Conservation (phyloP, 805 yeast genomes). For the Metschnikowia arizonensis region DNA sequence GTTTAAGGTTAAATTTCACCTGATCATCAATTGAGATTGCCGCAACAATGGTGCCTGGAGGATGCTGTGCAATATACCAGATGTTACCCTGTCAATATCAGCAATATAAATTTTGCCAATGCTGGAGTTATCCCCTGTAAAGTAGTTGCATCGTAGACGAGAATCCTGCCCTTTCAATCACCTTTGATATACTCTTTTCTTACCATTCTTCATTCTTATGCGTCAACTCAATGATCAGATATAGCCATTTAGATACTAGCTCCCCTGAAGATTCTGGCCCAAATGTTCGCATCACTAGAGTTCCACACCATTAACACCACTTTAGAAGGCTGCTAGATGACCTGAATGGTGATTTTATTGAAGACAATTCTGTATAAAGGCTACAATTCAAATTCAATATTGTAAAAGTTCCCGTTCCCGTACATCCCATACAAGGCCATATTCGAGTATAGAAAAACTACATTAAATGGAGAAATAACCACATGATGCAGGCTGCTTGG, state of each 20-base stretch:
- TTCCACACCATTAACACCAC: no score
- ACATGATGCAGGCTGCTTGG: no score
- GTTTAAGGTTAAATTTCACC: conserved; percentile 27
- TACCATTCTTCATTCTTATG: conserved; percentile 20
- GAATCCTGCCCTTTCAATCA: conserved; percentile 34
- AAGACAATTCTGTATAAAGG: no score
- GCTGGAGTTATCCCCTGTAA: conserved; percentile 37
- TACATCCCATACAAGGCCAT: no score
- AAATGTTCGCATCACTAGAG: no score
- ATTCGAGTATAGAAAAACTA: no score
- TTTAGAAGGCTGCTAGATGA: no score
- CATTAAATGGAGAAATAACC: no score
- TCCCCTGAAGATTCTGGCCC: conserved; percentile 13
- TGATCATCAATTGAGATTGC: conserved; percentile 19
- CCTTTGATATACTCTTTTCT: conserved; percentile 21
- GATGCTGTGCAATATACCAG: conserved; percentile 38
- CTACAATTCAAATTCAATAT: no score
- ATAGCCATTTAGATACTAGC: neutral
- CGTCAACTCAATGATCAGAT: conserved; percentile 24
- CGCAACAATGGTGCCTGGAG: conserved; percentile 40
- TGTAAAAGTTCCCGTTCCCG: no score
- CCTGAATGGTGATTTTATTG: no score
- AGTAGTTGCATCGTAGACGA: conserved; percentile 39
- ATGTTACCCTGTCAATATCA: no score
- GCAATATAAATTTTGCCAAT: conserved; percentile 31